These are phyloP conservation scores for Ilyonectria destructans DNA, from an alignment of 2,329 filamentous ascomycete genomes.

Conservation along the genomic window DNA sequence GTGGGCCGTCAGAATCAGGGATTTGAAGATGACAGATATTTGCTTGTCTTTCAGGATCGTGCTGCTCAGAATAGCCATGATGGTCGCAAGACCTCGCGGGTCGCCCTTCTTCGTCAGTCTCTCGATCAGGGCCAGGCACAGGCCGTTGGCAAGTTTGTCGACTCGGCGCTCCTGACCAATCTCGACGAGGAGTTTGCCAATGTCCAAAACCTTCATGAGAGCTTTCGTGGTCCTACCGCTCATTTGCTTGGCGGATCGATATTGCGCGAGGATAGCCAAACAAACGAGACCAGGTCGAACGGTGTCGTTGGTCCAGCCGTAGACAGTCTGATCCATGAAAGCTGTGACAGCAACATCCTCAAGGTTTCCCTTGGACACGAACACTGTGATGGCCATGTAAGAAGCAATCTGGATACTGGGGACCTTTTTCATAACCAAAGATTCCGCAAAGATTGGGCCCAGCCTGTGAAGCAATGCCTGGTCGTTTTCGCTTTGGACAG, in stretches of 20 bases:
- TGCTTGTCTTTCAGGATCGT: slow-evolving; percentile 76
- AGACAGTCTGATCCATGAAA: slow-evolving; percentile 90
- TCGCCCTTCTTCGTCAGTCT: slow-evolving; percentile 74
- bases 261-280: slow-evolving; percentile 85
- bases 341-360: slow-evolving; percentile 86
- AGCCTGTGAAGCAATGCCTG: slow-evolving; percentile 81
- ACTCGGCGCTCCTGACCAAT: slow-evolving; percentile 77
- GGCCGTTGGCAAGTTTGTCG: slow-evolving; percentile 80
- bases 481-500: slow-evolving; percentile 85
- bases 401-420: slow-evolving; percentile 88
- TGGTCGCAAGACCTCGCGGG: slow-evolving; percentile 69
- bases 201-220: slow-evolving; percentile 74
- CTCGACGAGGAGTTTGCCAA: slow-evolving; percentile 73
- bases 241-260: slow-evolving; percentile 79
- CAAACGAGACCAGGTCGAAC: slow-evolving; percentile 83
- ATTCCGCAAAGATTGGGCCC: slow-evolving; percentile 82
- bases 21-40: slow-evolving; percentile 76
- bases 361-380: slow-evolving; percentile 86
- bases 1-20: slow-evolving; percentile 74
- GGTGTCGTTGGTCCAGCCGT: slow-evolving; percentile 83
- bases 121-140: slow-evolving; percentile 78
- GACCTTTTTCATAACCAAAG: slow-evolving; percentile 81
- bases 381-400: slow-evolving; percentile 91
- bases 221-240: slow-evolving; percentile 80
- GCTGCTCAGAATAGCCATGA: slow-evolving; percentile 75